Evolutionary conservation across 2,329 filamentous ascomycete genomes (phyloP), one percentile per base, ranked within the genome.

Genomic region (Pseudogymnoascus sp.): DNA sequence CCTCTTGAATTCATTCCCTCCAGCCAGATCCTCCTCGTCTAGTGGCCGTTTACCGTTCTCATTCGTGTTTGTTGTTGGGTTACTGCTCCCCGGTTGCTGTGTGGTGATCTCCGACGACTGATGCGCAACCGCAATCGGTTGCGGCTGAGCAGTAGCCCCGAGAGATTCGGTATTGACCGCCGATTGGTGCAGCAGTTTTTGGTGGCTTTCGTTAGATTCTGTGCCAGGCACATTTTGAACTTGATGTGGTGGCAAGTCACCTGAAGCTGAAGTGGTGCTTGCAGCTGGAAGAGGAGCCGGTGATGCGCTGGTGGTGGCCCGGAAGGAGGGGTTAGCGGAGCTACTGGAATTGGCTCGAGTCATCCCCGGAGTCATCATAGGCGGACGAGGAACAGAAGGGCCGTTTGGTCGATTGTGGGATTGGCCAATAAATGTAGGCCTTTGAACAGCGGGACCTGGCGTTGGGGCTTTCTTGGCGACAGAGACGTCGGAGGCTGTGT

Each of bases 361-460:
- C 38, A 69, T 66, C 18, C 66, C 65, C 36, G 66, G 65, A 59
- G 68, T 64, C 63, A 65, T 71, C 68, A 74, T 72, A 60, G 71
- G 70, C 28, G 70, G 71, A 53, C 72, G 66, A 16, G 71, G 67
- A 23, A 72, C 65, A 9, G 68, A 63, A 40, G 67, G 46, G 18
- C 62, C 61, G 64, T 59, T 66, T 18, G 65, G 34, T 49, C 70
- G 68, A 56, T 62, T 68, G 49, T 67, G 66, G 28, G 63, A 64
- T 60, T 68, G 68, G 34, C 68, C 68, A 36, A 61, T 65, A 49
- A 74, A 71, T 1, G 67, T 64, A 37, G 72, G 72, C 23, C 71
- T 66, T 65, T 64, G 68, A 43, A 73, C 65, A 31, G 68, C 63
- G 23, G 68, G 68, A 28, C 42, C 63, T 42, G 61, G 31, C 9